Conservation (phyloP, 2,329 filamentous ascomycete species). For the Clarireedia paspali region DNA sequence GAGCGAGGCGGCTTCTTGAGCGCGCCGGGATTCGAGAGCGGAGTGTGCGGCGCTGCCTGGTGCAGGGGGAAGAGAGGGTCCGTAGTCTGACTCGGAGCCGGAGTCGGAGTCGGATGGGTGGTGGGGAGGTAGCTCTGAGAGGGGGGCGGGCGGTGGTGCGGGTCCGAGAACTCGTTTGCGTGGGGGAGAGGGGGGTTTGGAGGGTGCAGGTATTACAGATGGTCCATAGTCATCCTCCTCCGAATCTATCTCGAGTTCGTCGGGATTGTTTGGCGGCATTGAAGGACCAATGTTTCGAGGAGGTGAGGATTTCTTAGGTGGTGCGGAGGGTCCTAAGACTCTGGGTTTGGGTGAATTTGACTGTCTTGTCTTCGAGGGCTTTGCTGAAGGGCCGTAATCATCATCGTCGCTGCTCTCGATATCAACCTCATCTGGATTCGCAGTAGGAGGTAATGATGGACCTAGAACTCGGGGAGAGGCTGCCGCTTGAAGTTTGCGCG, state of each 20-base stretch:
- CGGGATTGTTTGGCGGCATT: conserved; percentile 28
- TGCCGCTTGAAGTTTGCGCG: conserved; percentile 36
- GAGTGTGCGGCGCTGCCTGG: conserved; percentile 24
- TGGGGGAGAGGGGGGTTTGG: conserved; percentile 5
- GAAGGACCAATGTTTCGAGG: conserved; percentile 19
- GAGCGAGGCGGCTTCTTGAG: background rate
- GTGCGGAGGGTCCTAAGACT: conserved; percentile 20
- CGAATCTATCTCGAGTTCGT: conserved; percentile 39
- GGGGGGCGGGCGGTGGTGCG: conserved; percentile 35
- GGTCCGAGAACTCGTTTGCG: conserved; percentile 30
- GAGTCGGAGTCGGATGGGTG: conserved; percentile 26
- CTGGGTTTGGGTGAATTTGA: background rate
- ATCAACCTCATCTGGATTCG: conserved; percentile 38
- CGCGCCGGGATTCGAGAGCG: background rate
- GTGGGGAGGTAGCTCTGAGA: conserved; percentile 32
- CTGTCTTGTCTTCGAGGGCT: conserved; percentile 24
- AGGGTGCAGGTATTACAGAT: background rate
- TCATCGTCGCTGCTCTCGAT: conserved; percentile 36
- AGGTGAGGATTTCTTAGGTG: conserved; percentile 29
- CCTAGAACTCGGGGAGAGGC: conserved; percentile 19
- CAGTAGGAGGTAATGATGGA: conserved; percentile 29
- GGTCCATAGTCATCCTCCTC: conserved; percentile 15
- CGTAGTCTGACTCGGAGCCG: conserved; percentile 44
- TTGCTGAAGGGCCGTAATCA: conserved; percentile 11
- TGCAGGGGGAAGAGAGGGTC: conserved; percentile 48